Evolutionary conservation across 495 filamentous ascomycete species (phyloP).

Genomic region (Penicillium nucicola): DNA sequence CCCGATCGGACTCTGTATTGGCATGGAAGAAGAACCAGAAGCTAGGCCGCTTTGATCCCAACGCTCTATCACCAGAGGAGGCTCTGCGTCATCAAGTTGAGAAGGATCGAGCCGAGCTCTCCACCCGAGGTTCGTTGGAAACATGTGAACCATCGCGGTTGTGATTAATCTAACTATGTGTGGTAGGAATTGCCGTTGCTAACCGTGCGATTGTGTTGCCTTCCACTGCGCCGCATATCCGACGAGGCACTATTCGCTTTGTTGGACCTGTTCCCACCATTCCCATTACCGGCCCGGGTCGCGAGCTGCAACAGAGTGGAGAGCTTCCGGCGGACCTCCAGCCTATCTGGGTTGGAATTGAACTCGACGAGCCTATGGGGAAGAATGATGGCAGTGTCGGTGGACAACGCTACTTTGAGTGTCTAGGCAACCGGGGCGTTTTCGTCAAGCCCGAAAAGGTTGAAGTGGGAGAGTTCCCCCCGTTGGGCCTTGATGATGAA

Average conservation of each 20-base stretch:
- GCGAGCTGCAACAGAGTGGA: slow-evolving; percentile 15
- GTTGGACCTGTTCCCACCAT: slow-evolving; percentile 81
- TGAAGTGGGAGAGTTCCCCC: slow-evolving; percentile 83
- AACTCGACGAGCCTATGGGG: slow-evolving; percentile 81
- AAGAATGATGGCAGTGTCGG: slow-evolving; percentile 86
- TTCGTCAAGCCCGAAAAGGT: slow-evolving; percentile 90
- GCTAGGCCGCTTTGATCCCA: slow-evolving; percentile 90
- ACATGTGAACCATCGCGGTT: not conserved
- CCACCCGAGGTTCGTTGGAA: slow-evolving; percentile 49
- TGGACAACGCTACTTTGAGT: slow-evolving; percentile 74
- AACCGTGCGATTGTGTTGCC: slow-evolving; percentile 42
- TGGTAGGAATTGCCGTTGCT: slow-evolving; percentile 29
- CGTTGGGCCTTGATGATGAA: slow-evolving; percentile 49
- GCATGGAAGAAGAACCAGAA: slow-evolving; percentile 92
- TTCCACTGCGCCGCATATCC: slow-evolving; percentile 53
- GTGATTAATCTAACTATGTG: not conserved
- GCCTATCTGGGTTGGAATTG: slow-evolving; percentile 82
- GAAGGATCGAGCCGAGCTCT: slow-evolving; percentile 62
- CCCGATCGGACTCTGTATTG: slow-evolving; percentile 78
- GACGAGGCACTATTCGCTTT: slow-evolving; percentile 80
- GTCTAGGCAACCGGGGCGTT: slow-evolving; percentile 68
- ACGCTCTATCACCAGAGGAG: slow-evolving; percentile 58
- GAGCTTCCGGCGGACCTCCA: slow-evolving; percentile 27
- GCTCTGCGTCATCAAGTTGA: slow-evolving; percentile 65
- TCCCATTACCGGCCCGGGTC: slow-evolving; percentile 49